These are phyloP conservation scores for Cairneyella variabilis DNA, from an alignment of 495 filamentous ascomycete genomes.

Conservation along the genomic window DNA sequence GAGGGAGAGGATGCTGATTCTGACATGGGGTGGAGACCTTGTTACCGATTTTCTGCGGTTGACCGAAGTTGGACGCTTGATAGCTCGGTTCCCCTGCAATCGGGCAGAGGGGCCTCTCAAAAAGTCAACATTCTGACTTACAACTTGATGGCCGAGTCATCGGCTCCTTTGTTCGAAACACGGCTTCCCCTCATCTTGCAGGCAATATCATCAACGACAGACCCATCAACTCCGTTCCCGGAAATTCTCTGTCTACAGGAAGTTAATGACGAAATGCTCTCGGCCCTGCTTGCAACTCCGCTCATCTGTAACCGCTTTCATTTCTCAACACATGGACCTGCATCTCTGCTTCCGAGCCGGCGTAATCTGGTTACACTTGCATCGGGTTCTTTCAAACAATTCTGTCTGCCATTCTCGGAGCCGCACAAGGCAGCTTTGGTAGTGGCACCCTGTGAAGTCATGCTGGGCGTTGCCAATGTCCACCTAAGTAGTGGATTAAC, in stretches of 20 bases:
- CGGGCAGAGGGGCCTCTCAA: too few species aligned
- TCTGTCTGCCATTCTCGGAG: conserved; percentile 38
- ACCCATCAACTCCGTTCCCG: conserved; percentile 29
- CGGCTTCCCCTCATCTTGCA: conserved; percentile 46
- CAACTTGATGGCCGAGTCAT: conserved; percentile 53
- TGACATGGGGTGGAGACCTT: neutral
- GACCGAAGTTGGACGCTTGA: too few species aligned
- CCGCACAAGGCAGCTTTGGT: conserved; percentile 50
- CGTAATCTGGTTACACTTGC: conserved; percentile 53
- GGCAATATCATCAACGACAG: conserved; percentile 31
- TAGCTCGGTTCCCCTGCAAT: too few species aligned
- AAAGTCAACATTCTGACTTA: conserved; percentile 46
- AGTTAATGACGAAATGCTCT: conserved; percentile 54
- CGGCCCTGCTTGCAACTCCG: conserved; percentile 39
- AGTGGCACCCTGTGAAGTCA: conserved; percentile 34
- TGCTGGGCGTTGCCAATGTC: conserved; percentile 43
- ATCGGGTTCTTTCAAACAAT: conserved; percentile 45
- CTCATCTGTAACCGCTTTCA: conserved; percentile 43
- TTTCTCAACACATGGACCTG: conserved; percentile 47
- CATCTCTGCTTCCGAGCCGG: conserved; percentile 46
- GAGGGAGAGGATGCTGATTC: too few species aligned
- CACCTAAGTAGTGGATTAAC: conserved; percentile 53
- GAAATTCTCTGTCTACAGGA: conserved; percentile 54
- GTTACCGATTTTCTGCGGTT: neutral
- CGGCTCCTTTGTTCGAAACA: conserved; percentile 39